These are phyloP conservation scores for Marasmius fiardii DNA, from an alignment of 1,284 basidiomycete species.

Conservation along the genomic window DNA sequence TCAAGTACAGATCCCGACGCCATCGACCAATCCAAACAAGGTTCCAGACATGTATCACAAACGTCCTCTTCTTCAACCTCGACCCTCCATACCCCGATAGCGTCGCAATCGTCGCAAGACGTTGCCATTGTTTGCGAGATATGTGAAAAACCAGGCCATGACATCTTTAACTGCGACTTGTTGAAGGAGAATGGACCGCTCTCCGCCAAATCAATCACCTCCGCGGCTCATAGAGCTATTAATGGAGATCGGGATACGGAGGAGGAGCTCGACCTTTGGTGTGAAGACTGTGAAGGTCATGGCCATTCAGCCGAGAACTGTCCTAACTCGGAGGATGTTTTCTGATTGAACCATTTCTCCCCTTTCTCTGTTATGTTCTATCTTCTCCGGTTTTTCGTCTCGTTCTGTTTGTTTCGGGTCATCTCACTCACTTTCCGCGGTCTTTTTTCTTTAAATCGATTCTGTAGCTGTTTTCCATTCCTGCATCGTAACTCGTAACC, in stretches of 20 bases:
- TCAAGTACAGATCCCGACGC: conserved; percentile 37
- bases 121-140: conserved; percentile 68
- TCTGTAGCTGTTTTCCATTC: neutral
- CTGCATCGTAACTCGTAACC: neutral
- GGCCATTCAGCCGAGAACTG: conserved; percentile 71
- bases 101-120: conserved; percentile 22
- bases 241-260: conserved; percentile 11
- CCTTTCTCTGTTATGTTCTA: neutral
- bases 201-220: conserved; percentile 5
- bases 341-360: conserved; percentile 33
- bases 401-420: neutral
- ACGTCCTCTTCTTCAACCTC: conserved; percentile 22
- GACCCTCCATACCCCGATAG: conserved; percentile 13
- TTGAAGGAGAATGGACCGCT: conserved; percentile 34
- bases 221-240: neutral
- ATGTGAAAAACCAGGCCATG: conserved; percentile 78
- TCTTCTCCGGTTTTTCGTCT: neutral
- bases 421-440: neutral
- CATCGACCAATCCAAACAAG: neutral
- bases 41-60: conserved; percentile 12
- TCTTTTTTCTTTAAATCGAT: conserved; percentile 1
- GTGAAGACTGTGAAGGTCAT: conserved; percentile 74
- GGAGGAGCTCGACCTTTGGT: conserved; percentile 43
- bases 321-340: conserved; percentile 78
- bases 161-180: conserved; percentile 77